These are phyloP conservation scores for Dipodascus geniculatus DNA, from an alignment of 805 yeast genomes.

Conservation along the genomic window DNA sequence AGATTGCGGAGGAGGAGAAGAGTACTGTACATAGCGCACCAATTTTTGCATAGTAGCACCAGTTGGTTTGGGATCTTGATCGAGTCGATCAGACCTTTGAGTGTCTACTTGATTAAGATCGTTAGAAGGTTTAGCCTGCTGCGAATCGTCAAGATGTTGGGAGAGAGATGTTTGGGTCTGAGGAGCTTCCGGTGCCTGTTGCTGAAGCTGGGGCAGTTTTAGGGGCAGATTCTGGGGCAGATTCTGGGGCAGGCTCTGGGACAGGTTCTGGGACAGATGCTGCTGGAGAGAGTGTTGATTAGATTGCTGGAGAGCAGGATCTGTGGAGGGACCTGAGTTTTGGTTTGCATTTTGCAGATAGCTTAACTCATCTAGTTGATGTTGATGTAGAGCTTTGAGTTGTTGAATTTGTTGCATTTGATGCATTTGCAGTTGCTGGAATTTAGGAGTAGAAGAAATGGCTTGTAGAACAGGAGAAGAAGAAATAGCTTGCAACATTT, in stretches of 20 bases:
- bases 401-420: not conserved
- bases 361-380: not conserved
- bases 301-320: too few species aligned
- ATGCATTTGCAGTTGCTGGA: not conserved
- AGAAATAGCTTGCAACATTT: not conserved
- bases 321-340: constrained; percentile 11
- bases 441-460: not conserved
- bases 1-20: not conserved
- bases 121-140: not conserved
- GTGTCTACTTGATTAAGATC: not conserved
- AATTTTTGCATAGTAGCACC: not conserved
- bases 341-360: not conserved
- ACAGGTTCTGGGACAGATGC: constrained; percentile 5
- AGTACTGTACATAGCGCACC: not conserved
- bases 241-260: not conserved
- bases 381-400: not conserved
- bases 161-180: too few species aligned
- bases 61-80: not conserved
- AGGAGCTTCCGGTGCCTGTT: not conserved
- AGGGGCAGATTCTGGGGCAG: constrained; percentile 11
- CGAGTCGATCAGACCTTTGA: not conserved
- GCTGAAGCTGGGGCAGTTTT: not conserved
- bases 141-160: not conserved
- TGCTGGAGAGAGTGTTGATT: constrained; percentile 16
- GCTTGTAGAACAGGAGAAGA: not conserved